Base-by-base conservation (phyloP, 805 yeast species). In the Dipodascus geniculatus region DNA sequence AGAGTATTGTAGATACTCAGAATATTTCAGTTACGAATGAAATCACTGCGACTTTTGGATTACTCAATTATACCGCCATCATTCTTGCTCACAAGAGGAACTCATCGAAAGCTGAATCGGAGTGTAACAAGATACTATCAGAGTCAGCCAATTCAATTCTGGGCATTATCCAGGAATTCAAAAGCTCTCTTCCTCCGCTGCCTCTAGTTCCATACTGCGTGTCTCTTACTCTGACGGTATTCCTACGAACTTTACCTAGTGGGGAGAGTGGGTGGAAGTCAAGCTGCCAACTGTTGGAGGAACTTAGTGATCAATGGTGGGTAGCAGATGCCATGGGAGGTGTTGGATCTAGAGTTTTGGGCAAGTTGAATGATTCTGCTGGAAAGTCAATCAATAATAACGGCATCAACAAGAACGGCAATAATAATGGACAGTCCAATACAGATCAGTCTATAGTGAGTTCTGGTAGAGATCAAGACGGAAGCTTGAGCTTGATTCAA, bases 311-410 rank as follows among this genome's bases (percentile, higher is more conserved):
- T 24, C 55, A 60, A 11, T 66, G 69, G 69, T 66, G 69, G 69
- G 67, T 66, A 2, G 68, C 68, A n/a, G 68, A 65, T 19, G 69
- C 68, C 3, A 66, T 66, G 69, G 67, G 66, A 3, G 56, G 60
- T 35, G 63, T 66, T 68, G 69, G 68, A 22, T 52, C 65, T 51
- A 59, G 58, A 23, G 66, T 66, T 20, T 66, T 65, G 11, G 33
- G 33, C 33, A 28, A 28, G 33, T 11, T 28, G 9, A 28, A 28
- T n/a, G n/a, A n/a, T 28, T 11, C 33, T 42, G 48, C 49, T 51
- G 59, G 19, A 53, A 51, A 24, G 48, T 61, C 42, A 57, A 57
- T 16, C 53, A 57, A 22, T 22, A 51, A 14, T 47, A 22, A 3
- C n/a, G n/a, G n/a, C n/a, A n/a, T n/a, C n/a, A n/a, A n/a, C 20